Conservation (phyloP, 768 basidiomycete species). For the Boletales sp. region DNA sequence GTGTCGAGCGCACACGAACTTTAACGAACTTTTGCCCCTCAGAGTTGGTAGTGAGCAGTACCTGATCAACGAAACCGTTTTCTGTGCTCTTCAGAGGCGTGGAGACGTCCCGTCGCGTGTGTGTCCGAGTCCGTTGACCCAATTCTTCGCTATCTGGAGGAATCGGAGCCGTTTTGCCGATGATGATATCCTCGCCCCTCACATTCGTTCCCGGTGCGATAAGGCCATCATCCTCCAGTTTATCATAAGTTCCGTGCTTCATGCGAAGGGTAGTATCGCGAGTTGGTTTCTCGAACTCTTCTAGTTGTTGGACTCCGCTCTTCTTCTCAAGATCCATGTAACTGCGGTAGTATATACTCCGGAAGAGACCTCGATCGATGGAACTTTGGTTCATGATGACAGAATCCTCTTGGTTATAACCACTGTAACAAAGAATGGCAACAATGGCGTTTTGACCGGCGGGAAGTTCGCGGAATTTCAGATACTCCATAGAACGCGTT, state of each 20-base stretch:
- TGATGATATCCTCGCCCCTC: slow-evolving; percentile 96
- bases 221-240: slow-evolving; percentile 93
- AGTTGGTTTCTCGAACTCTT: slow-evolving; percentile 96
- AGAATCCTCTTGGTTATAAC: slow-evolving; percentile 99
- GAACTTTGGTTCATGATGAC: slow-evolving; percentile 99
- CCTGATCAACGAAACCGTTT: slow-evolving; percentile 96
- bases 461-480: slow-evolving; percentile 97
- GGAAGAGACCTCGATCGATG: slow-evolving; percentile 96
- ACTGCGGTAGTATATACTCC: slow-evolving; percentile 97
- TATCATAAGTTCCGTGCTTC: slow-evolving; percentile 99
- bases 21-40: slow-evolving; percentile 99
- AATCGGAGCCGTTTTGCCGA: slow-evolving; percentile 97
- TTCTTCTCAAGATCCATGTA: slow-evolving; percentile 99
- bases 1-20: slow-evolving; percentile 91
- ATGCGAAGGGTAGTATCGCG: slow-evolving; percentile 90
- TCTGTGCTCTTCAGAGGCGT: slow-evolving; percentile 98
- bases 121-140: slow-evolving; percentile 90
- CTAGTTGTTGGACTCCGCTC: slow-evolving; percentile 84
- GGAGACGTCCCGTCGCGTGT: slow-evolving; percentile 93
- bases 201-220: slow-evolving; percentile 96
- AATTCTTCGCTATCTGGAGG: slow-evolving; percentile 96
- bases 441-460: slow-evolving; percentile 99
- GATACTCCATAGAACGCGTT: slow-evolving; percentile 98
- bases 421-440: slow-evolving; percentile 97
- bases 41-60: slow-evolving; percentile 91